phyloP scores from a whole-genome alignment of 2,329 filamentous ascomycete genomes.

The Sarocladium brachiariae region DNA sequence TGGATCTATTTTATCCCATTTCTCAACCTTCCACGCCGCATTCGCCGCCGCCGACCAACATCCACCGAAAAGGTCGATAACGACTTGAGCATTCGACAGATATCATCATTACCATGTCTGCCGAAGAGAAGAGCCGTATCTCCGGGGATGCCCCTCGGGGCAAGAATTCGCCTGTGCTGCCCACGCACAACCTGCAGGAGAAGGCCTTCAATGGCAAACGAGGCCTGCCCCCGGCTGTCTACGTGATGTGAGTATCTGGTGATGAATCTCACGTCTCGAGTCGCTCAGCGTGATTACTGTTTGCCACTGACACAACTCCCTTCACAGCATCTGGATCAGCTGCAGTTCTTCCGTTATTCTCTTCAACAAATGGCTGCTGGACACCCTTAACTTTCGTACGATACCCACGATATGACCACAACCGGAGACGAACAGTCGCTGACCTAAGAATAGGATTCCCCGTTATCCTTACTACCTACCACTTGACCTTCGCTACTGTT shows the following conservation, averaged over 20 bases:
- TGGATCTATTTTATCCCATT: conserved; percentile 2
- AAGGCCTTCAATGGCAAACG: conserved; percentile 61
- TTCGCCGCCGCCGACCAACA: neutral
- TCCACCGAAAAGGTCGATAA: neutral
- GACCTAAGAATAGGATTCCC: conserved; percentile 42
- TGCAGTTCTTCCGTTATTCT: conserved; percentile 92
- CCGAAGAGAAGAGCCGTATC: conserved; percentile 73
- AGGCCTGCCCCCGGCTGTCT: conserved; percentile 71
- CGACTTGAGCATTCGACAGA: conserved; percentile 7
- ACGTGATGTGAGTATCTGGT: conserved; percentile 56
- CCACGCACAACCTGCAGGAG: conserved; percentile 73
- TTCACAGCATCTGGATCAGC: conserved; percentile 77
- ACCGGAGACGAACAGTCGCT: neutral
- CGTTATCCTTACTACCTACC: conserved; percentile 90
- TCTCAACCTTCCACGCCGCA: conserved; percentile 2
- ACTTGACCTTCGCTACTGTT: conserved; percentile 84
- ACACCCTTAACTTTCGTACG: conserved; percentile 67
- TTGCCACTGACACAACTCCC: neutral
- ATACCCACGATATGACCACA: neutral
- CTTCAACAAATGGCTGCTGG: conserved; percentile 98
- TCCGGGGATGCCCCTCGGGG: conserved; percentile 68
- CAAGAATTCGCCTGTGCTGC: conserved; percentile 60
- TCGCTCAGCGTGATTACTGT: neutral
- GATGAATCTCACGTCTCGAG: conserved; percentile 4
- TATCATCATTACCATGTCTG: conserved; percentile 27